These are phyloP conservation scores for Alternaria sp. DNA, from an alignment of 2,329 filamentous ascomycete species.

Conservation along the genomic window DNA sequence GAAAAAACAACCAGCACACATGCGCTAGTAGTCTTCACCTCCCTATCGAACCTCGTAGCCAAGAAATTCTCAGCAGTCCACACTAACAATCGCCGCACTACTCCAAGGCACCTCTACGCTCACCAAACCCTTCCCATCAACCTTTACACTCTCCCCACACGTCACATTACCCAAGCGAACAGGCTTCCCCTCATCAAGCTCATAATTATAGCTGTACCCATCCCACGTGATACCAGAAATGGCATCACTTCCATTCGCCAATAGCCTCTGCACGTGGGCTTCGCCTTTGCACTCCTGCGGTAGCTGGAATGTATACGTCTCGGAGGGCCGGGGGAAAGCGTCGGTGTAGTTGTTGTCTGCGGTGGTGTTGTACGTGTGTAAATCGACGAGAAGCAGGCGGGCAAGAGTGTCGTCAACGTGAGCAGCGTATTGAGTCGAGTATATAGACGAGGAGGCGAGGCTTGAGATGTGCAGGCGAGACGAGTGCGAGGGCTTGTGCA, in stretches of 20 bases:
- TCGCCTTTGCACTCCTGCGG: constrained; percentile 37
- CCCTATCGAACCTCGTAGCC: too few species aligned
- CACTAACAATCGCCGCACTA: constrained; percentile 5
- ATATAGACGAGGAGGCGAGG: neutral
- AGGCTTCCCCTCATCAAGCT: constrained; percentile 63
- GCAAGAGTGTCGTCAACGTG: constrained; percentile 60
- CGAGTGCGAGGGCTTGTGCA: constrained; percentile 29
- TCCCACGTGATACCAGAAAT: constrained; percentile 69
- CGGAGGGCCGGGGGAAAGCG: constrained; percentile 37
- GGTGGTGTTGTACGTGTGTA: constrained; percentile 57
- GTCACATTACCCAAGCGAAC: constrained; percentile 65
- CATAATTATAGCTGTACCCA: constrained; percentile 68
- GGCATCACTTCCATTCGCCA: constrained; percentile 70
- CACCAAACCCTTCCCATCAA: constrained; percentile 25
- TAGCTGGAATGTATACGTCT: constrained; percentile 53
- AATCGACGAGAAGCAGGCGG: constrained; percentile 62
- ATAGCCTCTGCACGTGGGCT: constrained; percentile 58
- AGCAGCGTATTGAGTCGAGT: constrained; percentile 53
- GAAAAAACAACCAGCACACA: too few species aligned
- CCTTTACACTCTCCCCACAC: constrained; percentile 54
- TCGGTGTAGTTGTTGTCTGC: constrained; percentile 19
- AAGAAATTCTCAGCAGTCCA: constrained; percentile 1
- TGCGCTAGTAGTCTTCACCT: neutral
- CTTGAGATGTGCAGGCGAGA: neutral
- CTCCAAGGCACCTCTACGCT: constrained; percentile 8